Evolutionary conservation across 2,329 filamentous ascomycete genomes (phyloP).

Genomic region (Fusarium pseudoanthophilum): DNA sequence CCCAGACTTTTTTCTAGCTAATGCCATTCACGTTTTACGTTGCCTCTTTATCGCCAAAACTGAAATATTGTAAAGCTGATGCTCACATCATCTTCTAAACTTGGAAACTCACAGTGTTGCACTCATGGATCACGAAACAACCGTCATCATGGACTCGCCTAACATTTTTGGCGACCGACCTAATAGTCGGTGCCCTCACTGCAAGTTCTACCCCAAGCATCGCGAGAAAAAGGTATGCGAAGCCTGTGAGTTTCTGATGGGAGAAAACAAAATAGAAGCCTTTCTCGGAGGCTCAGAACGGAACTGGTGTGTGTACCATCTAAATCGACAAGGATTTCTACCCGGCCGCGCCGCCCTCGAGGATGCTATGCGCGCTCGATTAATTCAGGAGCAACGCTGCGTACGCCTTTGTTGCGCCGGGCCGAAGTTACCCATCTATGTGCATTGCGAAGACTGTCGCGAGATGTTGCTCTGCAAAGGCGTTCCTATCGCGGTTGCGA

Average conservation of each 20-base stretch:
- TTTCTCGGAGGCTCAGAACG: background rate
- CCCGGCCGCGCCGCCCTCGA: background rate
- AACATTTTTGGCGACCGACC: background rate
- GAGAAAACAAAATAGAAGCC: background rate
- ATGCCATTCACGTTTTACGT: constrained; percentile 13
- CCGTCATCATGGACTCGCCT: background rate
- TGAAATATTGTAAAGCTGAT: background rate
- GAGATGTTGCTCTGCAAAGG: background rate
- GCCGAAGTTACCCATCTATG: background rate
- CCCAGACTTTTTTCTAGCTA: constrained; percentile 30
- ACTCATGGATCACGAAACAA: background rate
- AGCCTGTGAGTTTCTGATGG: constrained; percentile 1
- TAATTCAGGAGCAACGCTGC: constrained; percentile 15
- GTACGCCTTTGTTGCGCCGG: constrained; percentile 1
- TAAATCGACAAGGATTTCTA: constrained; percentile 12
- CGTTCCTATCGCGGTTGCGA: background rate
- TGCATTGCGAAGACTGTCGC: constrained; percentile 20
- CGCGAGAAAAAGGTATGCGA: constrained; percentile 11
- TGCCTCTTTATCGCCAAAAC: background rate
- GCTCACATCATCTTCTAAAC: background rate
- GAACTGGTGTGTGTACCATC: constrained; percentile 17
- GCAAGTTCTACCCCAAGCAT: constrained; percentile 13
- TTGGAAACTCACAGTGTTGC: background rate
- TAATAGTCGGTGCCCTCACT: constrained; percentile 11
- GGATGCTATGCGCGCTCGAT: constrained; percentile 3